Base-by-base conservation (phyloP, 441 rosid genomes). In the Isatis lusitanica region DNA sequence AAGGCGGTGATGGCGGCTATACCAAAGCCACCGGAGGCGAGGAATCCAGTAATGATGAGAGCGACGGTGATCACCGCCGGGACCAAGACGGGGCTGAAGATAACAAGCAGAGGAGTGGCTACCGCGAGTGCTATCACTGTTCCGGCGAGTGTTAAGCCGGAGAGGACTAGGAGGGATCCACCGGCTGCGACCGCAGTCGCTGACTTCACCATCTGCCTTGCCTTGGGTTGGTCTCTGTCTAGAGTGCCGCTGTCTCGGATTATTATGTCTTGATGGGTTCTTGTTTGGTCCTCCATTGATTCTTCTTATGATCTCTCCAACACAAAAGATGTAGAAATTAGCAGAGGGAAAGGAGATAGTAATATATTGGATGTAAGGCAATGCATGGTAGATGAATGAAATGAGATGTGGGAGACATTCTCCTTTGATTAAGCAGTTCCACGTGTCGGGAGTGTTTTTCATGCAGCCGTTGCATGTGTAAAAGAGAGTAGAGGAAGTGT, bases 391-490 rank as follows among this genome's bases (percentile, higher is more conserved):
- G 7, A 17, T 79, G 47, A 59, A 24, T 76, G 82, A 76, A 76
- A 75, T 78, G 70, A 52, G 78, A 38, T 47, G 40, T 39, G 16
- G 18, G 31, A 50, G 63, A 53, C 38, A 51, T 30, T 0, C 24
- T 33, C 39, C 10, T 58, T 36, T 16, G 35, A 12, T 43, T 63
- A 56, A 30, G 36, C 17, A 31, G 10, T 46, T 78, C 50, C 82
- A 86, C 84, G 88, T 92, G 94, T 81, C 73, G 55, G 75, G 55
- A 57, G 24, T 84, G 68, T 78, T 62, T 62, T 59, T 31, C 96
- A 84, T 88, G 96, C 92, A 84, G 57, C 80, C 84, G 85, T 57
- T 84, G 90, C 97, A 87, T 85, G 94, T 70, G 94, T 68, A 56
- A 55, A 28, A 7, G 58, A 47, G 58, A 33, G 73, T 16, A 60